Percentiles rank a stretch among this genome's conserved stretches.
phyloP scores from a whole-genome alignment of 192 early-diverging fungal species.

The Umbelopsis ramanniana region DNA sequence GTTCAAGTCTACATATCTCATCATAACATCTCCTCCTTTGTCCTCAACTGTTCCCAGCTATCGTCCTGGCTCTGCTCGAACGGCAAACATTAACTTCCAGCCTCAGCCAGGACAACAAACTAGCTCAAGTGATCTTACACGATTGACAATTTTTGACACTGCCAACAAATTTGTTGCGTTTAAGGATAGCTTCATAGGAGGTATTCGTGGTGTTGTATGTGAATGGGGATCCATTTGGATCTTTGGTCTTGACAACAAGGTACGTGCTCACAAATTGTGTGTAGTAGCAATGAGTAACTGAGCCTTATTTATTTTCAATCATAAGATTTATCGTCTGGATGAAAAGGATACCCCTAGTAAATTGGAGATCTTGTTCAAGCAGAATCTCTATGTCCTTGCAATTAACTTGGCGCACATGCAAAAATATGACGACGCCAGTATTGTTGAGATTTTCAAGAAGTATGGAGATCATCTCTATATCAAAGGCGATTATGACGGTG shows the following conservation, averaged over 20 bases:
- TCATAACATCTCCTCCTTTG: constrained; percentile 68
- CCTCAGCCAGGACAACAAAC: constrained; percentile 21
- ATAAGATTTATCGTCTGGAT: constrained; percentile 75
- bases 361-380: constrained; percentile 86
- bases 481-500: constrained; percentile 86
- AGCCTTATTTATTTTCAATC: not conserved
- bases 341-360: constrained; percentile 89
- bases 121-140: constrained; percentile 52
- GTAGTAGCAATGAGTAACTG: not conserved
- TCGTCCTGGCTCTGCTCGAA: constrained; percentile 24
- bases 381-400: constrained; percentile 89
- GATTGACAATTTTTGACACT: constrained; percentile 86
- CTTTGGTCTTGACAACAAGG: constrained; percentile 75
- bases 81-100: constrained; percentile 22
- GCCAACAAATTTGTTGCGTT: constrained; percentile 93
- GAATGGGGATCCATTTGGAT: constrained; percentile 95
- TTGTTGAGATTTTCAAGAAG: constrained; percentile 91
- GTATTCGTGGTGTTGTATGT: constrained; percentile 70
- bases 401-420: constrained; percentile 84
- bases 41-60: constrained; percentile 47
- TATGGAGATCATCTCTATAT: constrained; percentile 88
- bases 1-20: constrained; percentile 73
- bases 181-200: constrained; percentile 73
- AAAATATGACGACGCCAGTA: constrained; percentile 80
- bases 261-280: constrained; percentile 23